Evolutionary conservation across 2,329 filamentous ascomycete species (phyloP).

Genomic region (Nemania diffusa): DNA sequence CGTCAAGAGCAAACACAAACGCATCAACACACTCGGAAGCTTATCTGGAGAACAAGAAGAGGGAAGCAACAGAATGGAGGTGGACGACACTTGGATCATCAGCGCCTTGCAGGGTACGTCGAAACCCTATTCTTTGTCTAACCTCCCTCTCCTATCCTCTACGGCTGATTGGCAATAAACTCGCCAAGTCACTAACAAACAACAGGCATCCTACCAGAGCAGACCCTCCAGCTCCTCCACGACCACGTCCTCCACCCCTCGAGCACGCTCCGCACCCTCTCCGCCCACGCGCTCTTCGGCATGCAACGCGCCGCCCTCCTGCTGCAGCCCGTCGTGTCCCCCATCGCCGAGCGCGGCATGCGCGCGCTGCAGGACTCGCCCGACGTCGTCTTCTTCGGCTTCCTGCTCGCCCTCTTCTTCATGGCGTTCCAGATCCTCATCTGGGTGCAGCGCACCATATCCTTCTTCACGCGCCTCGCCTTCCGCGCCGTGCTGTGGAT

Average conservation of each 20-base stretch:
- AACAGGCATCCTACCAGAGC: conserved; percentile 57
- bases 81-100: conserved; percentile 44
- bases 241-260: conserved; percentile 59
- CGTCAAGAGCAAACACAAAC: background rate
- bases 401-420: conserved; percentile 66
- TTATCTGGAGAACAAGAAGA: background rate
- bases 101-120: conserved; percentile 45
- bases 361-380: conserved; percentile 53
- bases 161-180: background rate
- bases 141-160: background rate
- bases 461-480: conserved; percentile 79
- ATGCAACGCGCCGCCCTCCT: conserved; percentile 41
- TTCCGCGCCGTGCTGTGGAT: conserved; percentile 73
- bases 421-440: conserved; percentile 73
- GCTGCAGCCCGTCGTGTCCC: conserved; percentile 56
- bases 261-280: conserved; percentile 57
- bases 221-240: conserved; percentile 56
- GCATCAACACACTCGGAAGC: background rate
- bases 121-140: background rate
- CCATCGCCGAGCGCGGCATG: conserved; percentile 55
- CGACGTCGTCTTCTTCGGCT: conserved; percentile 56
- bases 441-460: conserved; percentile 75
- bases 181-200: conserved; percentile 9
- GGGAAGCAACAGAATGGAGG: conserved; percentile 33
- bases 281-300: conserved; percentile 49